phyloP scores from a whole-genome alignment of 2,329 filamentous ascomycete species.

The Talaromyces sp. region DNA sequence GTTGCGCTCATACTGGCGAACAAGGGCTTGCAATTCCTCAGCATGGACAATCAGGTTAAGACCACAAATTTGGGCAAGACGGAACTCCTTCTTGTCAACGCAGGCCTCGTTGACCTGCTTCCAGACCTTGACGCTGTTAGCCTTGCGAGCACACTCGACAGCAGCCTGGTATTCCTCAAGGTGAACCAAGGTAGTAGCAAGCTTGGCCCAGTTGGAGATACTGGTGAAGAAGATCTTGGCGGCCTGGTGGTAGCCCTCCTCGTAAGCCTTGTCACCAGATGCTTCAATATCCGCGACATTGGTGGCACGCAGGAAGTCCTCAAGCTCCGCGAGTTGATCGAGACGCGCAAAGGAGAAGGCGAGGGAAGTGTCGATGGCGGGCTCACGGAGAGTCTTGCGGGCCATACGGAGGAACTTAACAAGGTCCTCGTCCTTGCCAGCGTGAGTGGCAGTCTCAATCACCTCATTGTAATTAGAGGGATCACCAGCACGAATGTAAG shows the following conservation, averaged over 20 bases:
- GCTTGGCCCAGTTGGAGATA: slow-evolving; percentile 99
- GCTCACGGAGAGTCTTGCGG: slow-evolving; percentile 92
- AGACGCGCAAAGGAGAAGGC: slow-evolving; percentile 93
- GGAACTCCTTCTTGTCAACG: slow-evolving; percentile 97
- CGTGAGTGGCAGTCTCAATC: slow-evolving; percentile 91
- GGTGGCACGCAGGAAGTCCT: slow-evolving; percentile 90
- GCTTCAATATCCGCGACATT: slow-evolving; percentile 97
- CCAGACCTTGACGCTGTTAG: slow-evolving; percentile 99
- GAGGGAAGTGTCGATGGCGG: slow-evolving; percentile 87
- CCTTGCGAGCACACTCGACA: slow-evolving; percentile 96
- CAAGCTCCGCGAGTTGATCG: slow-evolving; percentile 87
- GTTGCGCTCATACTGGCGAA: slow-evolving; percentile 94
- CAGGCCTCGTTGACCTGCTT: slow-evolving; percentile 97
- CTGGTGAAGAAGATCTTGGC: slow-evolving; percentile 98
- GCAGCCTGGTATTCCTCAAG: slow-evolving; percentile 96
- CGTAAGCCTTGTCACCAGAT: slow-evolving; percentile 96
- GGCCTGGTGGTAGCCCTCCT: slow-evolving; percentile 90
- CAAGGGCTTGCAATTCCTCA: slow-evolving; percentile 87
- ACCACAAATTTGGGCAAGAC: slow-evolving; percentile 96
- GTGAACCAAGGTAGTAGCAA: slow-evolving; percentile 96
- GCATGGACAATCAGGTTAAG: slow-evolving; percentile 97
- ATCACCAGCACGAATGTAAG: slow-evolving; percentile 93
- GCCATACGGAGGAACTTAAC: slow-evolving; percentile 97
- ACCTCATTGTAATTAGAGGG: slow-evolving; percentile 93
- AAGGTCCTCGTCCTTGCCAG: slow-evolving; percentile 96